Conservation (phyloP, 2,329 filamentous ascomycete species). For the Colletotrichum tropicicola region DNA sequence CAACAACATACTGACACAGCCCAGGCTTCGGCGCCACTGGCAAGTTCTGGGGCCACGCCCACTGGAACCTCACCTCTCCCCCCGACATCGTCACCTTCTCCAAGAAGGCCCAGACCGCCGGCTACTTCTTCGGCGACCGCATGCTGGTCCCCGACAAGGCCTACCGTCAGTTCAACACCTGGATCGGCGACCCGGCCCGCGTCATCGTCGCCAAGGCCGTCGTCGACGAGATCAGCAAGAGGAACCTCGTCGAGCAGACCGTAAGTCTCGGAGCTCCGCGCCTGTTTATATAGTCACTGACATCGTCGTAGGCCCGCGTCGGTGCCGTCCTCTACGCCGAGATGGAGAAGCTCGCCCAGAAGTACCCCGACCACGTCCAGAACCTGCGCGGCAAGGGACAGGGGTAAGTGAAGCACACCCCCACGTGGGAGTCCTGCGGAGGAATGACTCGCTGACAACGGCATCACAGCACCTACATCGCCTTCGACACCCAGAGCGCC, state of each 20-base stretch:
- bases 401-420: conserved; percentile 44
- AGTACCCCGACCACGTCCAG: conserved; percentile 74
- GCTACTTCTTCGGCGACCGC: conserved; percentile 84
- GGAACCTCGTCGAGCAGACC: conserved; percentile 73
- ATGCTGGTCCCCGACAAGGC: conserved; percentile 81
- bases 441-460: background rate
- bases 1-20: background rate
- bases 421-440: background rate
- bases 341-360: conserved; percentile 68
- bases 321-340: conserved; percentile 75
- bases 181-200: conserved; percentile 85
- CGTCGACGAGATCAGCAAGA: conserved; percentile 76
- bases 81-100: conserved; percentile 91
- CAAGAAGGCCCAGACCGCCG: conserved; percentile 87
- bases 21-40: conserved; percentile 81
- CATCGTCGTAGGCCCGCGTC: conserved; percentile 54
- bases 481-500: conserved; percentile 77
- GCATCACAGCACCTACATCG: conserved; percentile 73
- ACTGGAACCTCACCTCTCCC: conserved; percentile 77
- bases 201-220: conserved; percentile 82
- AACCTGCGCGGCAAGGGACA: conserved; percentile 82
- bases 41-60: conserved; percentile 88
- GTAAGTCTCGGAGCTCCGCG: conserved; percentile 19
- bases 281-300: background rate
- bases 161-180: conserved; percentile 88